A percentile compares a stretch with the other conserved stretches of the same genome.
phyloP scores from a whole-genome alignment of 2,329 filamentous ascomycete species.

The Xylariaceae sp. region DNA sequence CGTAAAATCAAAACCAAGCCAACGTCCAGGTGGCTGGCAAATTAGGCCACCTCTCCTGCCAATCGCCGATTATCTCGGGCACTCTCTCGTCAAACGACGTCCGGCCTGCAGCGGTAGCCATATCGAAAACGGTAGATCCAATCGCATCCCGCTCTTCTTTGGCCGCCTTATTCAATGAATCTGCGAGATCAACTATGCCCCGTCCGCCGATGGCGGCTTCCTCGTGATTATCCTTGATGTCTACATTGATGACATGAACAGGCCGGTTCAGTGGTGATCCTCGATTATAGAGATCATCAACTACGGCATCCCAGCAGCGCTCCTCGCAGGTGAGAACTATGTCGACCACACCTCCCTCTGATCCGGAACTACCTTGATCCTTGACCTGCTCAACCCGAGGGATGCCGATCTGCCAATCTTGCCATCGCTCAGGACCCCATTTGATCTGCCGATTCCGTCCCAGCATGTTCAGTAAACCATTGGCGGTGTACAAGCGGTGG shows the following conservation, averaged over 20 bases:
- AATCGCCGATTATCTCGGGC: constrained; percentile 83
- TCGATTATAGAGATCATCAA: constrained; percentile 85
- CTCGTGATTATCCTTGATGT: constrained; percentile 98
- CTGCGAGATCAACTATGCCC: constrained; percentile 87
- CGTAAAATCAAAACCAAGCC: constrained; percentile 74
- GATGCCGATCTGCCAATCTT: constrained; percentile 89
- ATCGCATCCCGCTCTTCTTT: constrained; percentile 67
- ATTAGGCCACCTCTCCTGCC: constrained; percentile 94
- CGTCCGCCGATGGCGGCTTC: constrained; percentile 87
- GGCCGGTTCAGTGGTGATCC: constrained; percentile 85
- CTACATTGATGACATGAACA: constrained; percentile 96
- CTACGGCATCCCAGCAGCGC: constrained; percentile 94
- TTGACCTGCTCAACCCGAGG: constrained; percentile 72
- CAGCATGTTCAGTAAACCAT: constrained; percentile 94
- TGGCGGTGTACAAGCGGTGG: constrained; percentile 78
- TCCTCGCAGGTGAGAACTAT: constrained; percentile 97
- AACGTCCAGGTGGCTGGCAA: constrained; percentile 90
- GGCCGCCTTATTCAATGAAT: constrained; percentile 77
- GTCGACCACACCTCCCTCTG: constrained; percentile 86
- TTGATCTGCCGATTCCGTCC: constrained; percentile 89
- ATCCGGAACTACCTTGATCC: constrained; percentile 74
- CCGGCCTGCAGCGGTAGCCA: constrained; percentile 61
- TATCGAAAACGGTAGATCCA: constrained; percentile 64
- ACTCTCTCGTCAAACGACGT: constrained; percentile 87
- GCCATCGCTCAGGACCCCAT: constrained; percentile 94